Base-by-base conservation (phyloP, 305 asterid species). In the Lippia alba region DNA sequence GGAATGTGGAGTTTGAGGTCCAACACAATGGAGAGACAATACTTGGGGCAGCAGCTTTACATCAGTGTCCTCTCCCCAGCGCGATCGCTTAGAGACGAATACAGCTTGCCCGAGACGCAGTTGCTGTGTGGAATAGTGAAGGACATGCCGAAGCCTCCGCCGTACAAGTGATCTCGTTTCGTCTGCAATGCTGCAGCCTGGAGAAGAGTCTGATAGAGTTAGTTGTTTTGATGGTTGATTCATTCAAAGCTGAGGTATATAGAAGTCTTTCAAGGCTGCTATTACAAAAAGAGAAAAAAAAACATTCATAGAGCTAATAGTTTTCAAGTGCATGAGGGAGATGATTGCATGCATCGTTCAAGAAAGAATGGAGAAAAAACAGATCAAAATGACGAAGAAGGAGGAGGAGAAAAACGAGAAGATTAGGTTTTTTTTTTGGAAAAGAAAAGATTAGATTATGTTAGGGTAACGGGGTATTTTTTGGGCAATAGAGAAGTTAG, bases 1-100 rank as follows among this genome's bases (percentile, higher is more conserved):
- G 97, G 97, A 3, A 72, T 90, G 87, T 90, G 97, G 96, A 90
- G 74, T 53, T 14, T 90, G 76, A 83, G 96, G 32, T 79, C 97
- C 0, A 16, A 58, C 3, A 0, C 19, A 3, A 46, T 83, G 4
- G 96, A 90, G 56, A 82, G 84, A 61, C 67, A 73, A 8, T 90
- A 88, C 24, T 65, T 90, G 15, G 97, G 97, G 6, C 91, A 88
- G 64, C 90, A 90, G 69, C 76, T 88, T 17, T 90, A 90, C 72
- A 10, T 88, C 33, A 88, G 93, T 49, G 95, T 88, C 1, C 77
- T 74, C 0, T 81, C 93, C 11, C 89, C 93, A 1, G 83, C 64
- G 11, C 73, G 55, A 0, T 90, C 96, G 0, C 82, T 82, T 5
- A 78, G 91, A 0, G 95, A 90, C 17, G 96, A 88, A 24, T 86